phyloP scores from a whole-genome alignment of 2,329 filamentous ascomycete species.

The Diplodia corticola region DNA sequence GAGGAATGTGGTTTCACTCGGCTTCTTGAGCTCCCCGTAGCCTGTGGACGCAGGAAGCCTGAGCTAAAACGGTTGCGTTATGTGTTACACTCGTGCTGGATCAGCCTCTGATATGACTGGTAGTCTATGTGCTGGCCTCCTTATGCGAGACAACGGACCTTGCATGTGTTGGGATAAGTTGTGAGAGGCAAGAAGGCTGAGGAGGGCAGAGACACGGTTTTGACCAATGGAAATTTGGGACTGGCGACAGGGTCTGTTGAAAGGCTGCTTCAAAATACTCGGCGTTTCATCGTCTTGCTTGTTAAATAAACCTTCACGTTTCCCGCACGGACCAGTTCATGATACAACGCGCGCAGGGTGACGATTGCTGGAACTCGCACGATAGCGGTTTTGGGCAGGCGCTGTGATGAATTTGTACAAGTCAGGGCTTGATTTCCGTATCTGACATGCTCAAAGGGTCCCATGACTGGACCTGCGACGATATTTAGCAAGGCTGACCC shows the following conservation, averaged over 20 bases:
- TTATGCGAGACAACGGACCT: neutral
- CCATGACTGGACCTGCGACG: neutral
- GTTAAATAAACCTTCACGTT: neutral
- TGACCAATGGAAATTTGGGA: neutral
- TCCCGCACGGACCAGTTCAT: neutral
- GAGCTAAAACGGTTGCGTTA: neutral
- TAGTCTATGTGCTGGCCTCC: neutral
- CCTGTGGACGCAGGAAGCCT: neutral
- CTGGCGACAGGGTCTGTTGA: neutral
- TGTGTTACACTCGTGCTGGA: neutral
- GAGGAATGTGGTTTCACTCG: neutral
- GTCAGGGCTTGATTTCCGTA: neutral
- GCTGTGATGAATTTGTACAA: neutral
- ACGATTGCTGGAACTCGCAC: neutral
- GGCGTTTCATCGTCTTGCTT: constrained; percentile 1
- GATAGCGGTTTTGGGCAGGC: neutral
- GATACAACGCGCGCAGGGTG: neutral
- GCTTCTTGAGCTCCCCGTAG: neutral
- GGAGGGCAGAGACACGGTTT: neutral
- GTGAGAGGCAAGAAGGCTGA: no score
- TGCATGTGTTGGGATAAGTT: no score
- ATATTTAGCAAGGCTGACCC: neutral
- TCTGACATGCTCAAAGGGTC: no score
- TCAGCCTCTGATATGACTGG: neutral
- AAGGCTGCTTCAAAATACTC: neutral